Conservation (phyloP, 2,329 filamentous ascomycete genomes). For the Podosphaera xanthii region DNA sequence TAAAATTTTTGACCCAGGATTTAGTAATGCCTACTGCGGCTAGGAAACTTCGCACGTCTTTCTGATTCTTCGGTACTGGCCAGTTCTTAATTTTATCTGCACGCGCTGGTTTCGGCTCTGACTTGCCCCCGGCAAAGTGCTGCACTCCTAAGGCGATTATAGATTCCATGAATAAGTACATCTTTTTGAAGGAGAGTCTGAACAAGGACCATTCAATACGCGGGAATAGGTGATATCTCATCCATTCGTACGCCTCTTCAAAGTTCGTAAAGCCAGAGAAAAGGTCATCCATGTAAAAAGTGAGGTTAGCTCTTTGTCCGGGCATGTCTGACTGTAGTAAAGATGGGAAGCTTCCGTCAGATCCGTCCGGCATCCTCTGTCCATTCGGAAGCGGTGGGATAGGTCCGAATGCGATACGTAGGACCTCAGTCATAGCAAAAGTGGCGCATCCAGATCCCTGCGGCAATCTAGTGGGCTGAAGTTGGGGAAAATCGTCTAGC, state of each 20-base stretch:
- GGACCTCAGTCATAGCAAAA: background rate
- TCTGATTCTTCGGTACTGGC: too few relatives aligned
- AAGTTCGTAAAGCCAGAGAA: background rate
- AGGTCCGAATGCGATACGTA: background rate
- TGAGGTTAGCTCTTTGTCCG: background rate
- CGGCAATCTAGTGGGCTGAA: background rate
- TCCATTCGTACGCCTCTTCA: background rate
- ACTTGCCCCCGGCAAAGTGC: too few relatives aligned
- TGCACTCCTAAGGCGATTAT: too few relatives aligned
- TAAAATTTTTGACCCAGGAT: too few relatives aligned
- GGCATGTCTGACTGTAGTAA: background rate
- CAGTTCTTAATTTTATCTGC: too few relatives aligned
- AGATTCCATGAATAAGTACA: too few relatives aligned
- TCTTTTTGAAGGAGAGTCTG: background rate
- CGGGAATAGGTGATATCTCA: background rate
- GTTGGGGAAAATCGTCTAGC: too few relatives aligned
- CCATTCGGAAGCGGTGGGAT: background rate
- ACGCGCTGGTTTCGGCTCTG: too few relatives aligned
- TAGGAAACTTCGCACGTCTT: too few relatives aligned
- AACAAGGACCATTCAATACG: background rate
- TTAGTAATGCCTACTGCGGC: too few relatives aligned
- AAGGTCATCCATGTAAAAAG: background rate
- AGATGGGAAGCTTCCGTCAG: background rate
- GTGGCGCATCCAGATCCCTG: background rate
- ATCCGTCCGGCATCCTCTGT: background rate